Evolutionary conservation across 129 eudicot species (phyloP).

Genomic region (Apium graveolens): DNA sequence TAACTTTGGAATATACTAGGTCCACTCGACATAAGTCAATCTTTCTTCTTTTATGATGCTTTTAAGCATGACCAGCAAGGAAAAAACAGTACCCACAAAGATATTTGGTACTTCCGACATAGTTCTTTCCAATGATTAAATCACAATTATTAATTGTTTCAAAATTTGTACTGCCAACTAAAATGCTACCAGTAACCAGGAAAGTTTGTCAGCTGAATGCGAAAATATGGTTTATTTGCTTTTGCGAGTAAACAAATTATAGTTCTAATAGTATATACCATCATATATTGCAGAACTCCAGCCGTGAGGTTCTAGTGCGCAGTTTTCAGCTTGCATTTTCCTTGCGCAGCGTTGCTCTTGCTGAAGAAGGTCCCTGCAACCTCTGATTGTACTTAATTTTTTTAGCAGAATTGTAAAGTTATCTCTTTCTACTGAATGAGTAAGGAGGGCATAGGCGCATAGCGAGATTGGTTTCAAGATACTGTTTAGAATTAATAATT

Average conservation of each 20-base stretch:
- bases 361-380: conserved; percentile 64
- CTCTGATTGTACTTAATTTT: not conserved
- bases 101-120: not conserved
- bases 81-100: not conserved
- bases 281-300: conserved; percentile 49
- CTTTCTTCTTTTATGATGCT: not conserved
- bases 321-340: conserved; percentile 97
- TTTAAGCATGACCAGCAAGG: not conserved
- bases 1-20: not conserved
- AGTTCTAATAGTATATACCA: conserved; percentile 11
- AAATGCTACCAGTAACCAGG: not conserved
- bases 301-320: conserved; percentile 67
- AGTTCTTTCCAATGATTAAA: not conserved
- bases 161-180: not conserved
- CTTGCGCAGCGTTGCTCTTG: conserved; percentile 53
- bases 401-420: not conserved
- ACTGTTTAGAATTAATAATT: not conserved
- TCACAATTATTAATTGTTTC: not conserved
- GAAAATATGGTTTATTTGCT: not conserved
- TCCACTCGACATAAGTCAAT: not conserved
- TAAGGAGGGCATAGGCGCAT: not conserved
- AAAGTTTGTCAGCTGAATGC: not conserved
- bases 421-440: not conserved
- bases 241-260: not conserved
- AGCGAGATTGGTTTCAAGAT: not conserved